Evolutionary conservation across 176 grass and related monocot genomes (phyloP), one percentile per base, ranked within the genome.

Genomic region (Secale cereale): DNA sequence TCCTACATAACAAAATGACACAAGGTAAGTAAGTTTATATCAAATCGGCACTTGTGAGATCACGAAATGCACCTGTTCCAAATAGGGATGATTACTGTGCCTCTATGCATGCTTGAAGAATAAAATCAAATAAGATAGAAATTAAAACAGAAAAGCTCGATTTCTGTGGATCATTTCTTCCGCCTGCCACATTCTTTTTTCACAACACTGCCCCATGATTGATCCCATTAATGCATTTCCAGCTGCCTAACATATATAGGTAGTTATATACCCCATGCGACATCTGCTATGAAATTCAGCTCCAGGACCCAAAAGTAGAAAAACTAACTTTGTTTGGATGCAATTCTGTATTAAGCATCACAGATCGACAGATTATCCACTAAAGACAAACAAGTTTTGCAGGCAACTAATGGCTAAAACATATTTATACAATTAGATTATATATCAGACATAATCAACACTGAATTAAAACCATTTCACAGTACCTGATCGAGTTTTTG

Each of bases 401-500:
- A 78, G 32, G 41, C 69, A 83, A 39, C 43, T 57, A 68, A 81
- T 31, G 30, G 41, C 25, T 81, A 22, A 70, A 72, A 65, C 32
- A 62, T n/a, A n/a, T n/a, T n/a, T n/a, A n/a, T n/a, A n/a, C n/a
- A n/a, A n/a, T n/a, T n/a, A n/a, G n/a, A n/a, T n/a, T n/a, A n/a
- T n/a, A n/a, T n/a, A n/a, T n/a, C n/a, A n/a, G n/a, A n/a, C n/a
- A 62, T 40, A 78, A 83, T 45, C 1, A 69, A 75, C 6, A 29
- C 10, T 70, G 8, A 77, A 89, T 16, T 25, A 3, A 85, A 76
- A 85, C 1, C 15, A 89, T 81, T 85, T 85, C 2, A 15, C 59
- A 59, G 22, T 85, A 98, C 96, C 93, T 98, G 91, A 74, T 98
- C 96, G 76, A 95, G 89, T 79, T 89, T 93, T 60, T 97, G 95